phyloP scores from a whole-genome alignment of 495 filamentous ascomycete species.

The Zalerion maritima region DNA sequence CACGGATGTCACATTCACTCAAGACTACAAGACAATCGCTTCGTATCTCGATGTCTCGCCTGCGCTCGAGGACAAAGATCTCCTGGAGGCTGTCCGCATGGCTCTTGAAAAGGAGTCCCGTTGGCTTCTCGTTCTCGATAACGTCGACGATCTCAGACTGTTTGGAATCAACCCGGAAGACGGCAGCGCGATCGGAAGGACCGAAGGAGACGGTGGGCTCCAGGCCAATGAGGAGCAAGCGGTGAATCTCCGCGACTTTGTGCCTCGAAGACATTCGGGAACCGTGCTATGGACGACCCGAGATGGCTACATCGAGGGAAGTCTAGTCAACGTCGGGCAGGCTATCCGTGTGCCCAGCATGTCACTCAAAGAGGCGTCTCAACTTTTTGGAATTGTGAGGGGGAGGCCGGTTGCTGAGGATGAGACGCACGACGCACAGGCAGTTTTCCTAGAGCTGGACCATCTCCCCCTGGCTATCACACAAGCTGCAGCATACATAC shows the following conservation, averaged over 20 bases:
- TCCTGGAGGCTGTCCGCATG: conserved; percentile 1
- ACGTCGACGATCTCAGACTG: conserved; percentile 1
- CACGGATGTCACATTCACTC: not conserved
- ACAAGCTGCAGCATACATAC: conserved; percentile 15
- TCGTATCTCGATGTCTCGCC: not conserved
- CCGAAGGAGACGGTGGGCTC: no score
- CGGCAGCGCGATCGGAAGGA: no score
- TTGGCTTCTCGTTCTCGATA: conserved; percentile 1
- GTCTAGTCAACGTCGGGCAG: conserved; percentile 5
- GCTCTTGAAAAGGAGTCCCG: conserved; percentile 1
- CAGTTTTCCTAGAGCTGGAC: conserved; percentile 12
- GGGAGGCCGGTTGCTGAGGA: conserved; percentile 4
- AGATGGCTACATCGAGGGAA: conserved; percentile 10
- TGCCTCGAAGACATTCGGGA: conserved; percentile 10
- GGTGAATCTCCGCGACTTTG: conserved; percentile 5
- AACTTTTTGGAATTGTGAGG: conserved; percentile 5
- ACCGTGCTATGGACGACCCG: conserved; percentile 19
- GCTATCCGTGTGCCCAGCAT: conserved; percentile 8
- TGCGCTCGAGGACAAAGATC: not conserved
- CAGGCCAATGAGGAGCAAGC: no score
- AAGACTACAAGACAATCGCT: conserved; percentile 2
- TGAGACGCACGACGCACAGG: conserved; percentile 3
- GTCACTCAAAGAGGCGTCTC: conserved; percentile 6
- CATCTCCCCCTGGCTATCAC: conserved; percentile 16
- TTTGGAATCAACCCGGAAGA: no score